Evolutionary conservation across 108 stramenopile species (phyloP).

Genomic region (Schizochytrium sp.): DNA sequence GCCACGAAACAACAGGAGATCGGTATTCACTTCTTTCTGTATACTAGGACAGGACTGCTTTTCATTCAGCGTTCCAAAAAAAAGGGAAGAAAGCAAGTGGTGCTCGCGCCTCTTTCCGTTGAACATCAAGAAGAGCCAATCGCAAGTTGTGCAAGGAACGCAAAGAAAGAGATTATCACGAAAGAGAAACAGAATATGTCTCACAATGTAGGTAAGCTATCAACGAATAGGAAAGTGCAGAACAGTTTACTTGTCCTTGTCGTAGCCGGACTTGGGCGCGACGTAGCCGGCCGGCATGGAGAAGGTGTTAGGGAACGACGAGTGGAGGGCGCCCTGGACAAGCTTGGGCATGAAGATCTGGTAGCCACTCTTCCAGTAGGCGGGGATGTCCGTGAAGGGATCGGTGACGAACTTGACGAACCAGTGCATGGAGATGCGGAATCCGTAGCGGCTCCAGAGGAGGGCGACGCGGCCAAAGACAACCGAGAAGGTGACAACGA

Average conservation of each 20-base stretch:
- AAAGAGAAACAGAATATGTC: too few relatives aligned
- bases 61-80: too few relatives aligned
- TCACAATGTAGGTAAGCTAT: too few relatives aligned
- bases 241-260: not conserved
- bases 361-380: conserved; percentile 20
- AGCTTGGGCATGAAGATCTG: conserved; percentile 18
- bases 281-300: not conserved
- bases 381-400: conserved; percentile 17
- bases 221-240: too few relatives aligned
- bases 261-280: not conserved
- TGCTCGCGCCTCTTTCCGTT: too few relatives aligned
- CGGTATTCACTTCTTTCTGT: too few relatives aligned
- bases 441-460: conserved; percentile 7
- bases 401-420: not conserved
- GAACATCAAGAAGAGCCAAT: too few relatives aligned
- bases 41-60: too few relatives aligned
- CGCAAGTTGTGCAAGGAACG: too few relatives aligned
- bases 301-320: not conserved
- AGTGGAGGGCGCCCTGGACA: conserved; percentile 9
- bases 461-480: conserved; percentile 14
- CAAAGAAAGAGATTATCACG: too few relatives aligned
- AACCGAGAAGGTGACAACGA: conserved; percentile 10
- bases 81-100: too few relatives aligned
- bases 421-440: conserved; percentile 15
- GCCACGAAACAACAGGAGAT: too few relatives aligned